Evolutionary conservation across 176 grass and related monocot species (phyloP).

Genomic region (Poa annua): DNA sequence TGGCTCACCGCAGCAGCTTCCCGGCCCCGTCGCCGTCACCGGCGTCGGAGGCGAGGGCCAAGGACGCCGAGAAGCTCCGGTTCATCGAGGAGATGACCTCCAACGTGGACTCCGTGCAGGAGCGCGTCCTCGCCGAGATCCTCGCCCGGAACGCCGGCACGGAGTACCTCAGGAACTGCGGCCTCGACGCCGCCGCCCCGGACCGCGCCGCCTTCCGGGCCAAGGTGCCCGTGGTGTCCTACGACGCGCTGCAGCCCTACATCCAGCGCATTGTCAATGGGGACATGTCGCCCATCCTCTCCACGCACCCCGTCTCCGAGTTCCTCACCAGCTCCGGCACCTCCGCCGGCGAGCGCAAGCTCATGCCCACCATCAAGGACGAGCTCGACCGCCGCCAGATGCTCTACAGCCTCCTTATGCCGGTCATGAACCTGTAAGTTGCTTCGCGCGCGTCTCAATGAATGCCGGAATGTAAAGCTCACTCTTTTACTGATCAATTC

Average conservation of each 20-base stretch:
- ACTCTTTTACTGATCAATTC: not conserved
- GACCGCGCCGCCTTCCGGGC: constrained; percentile 74
- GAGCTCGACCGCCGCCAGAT: constrained; percentile 89
- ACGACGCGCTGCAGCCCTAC: constrained; percentile 92
- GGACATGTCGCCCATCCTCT: constrained; percentile 82
- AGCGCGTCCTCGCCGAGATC: constrained; percentile 83
- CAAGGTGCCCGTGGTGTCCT: constrained; percentile 79
- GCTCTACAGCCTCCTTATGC: constrained; percentile 95
- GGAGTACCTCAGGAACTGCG: constrained; percentile 79
- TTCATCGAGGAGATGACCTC: constrained; percentile 92
- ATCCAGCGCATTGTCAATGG: constrained; percentile 93
- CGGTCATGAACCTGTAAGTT: constrained; percentile 93
- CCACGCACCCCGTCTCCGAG: constrained; percentile 85
- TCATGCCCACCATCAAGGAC: constrained; percentile 93
- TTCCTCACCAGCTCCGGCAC: constrained; percentile 98
- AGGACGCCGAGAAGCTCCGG: constrained; percentile 75
- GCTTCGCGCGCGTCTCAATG: no score
- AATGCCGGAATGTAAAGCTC: no score
- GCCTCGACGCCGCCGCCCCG: constrained; percentile 54
- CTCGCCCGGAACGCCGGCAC: constrained; percentile 69
- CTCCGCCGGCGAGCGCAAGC: constrained; percentile 93
- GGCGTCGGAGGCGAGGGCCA: constrained; percentile 51
- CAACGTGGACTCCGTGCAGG: constrained; percentile 71
- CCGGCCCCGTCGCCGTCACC: constrained; percentile 2
- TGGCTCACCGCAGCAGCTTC: constrained; percentile 17